These are phyloP conservation scores for Limtongozyma cylindracea DNA, from an alignment of 805 yeast species.

Conservation along the genomic window DNA sequence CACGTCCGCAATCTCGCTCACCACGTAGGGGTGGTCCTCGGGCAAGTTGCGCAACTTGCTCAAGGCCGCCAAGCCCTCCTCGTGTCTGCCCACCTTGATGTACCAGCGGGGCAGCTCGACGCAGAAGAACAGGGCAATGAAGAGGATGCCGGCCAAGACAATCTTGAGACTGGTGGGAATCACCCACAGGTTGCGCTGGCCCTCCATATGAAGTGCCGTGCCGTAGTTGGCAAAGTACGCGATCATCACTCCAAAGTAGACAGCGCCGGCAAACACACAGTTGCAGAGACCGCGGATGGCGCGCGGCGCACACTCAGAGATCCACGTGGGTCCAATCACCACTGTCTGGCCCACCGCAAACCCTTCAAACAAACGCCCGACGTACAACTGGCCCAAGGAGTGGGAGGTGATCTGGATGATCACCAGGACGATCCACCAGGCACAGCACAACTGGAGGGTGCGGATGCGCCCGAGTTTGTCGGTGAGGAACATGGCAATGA, in stretches of 20 bases:
- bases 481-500: slow-evolving; percentile 18
- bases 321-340: slow-evolving; percentile 24
- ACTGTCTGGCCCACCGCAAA: slow-evolving; percentile 30
- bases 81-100: slow-evolving; percentile 13
- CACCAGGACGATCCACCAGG: slow-evolving; percentile 13
- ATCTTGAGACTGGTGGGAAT: slow-evolving; percentile 22
- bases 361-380: slow-evolving; percentile 30
- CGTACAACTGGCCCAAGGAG: slow-evolving; percentile 22
- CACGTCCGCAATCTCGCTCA: slow-evolving; percentile 17
- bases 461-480: slow-evolving; percentile 26
- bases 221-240: slow-evolving; percentile 23
- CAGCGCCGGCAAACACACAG: slow-evolving; percentile 30
- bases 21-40: slow-evolving; percentile 19
- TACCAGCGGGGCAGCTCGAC: slow-evolving; percentile 27
- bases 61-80: slow-evolving; percentile 13
- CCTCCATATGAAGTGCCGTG: slow-evolving; percentile 15
- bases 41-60: slow-evolving; percentile 17
- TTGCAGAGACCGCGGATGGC: slow-evolving; percentile 24
- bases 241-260: slow-evolving; percentile 24
- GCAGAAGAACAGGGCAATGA: slow-evolving; percentile 16
- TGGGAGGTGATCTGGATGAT: slow-evolving; percentile 20
- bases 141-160: slow-evolving; percentile 18
- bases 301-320: slow-evolving; percentile 26
- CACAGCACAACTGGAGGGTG: slow-evolving; percentile 16
- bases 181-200: slow-evolving; percentile 22